Conservation (phyloP, 208 protist genomes). For the Acanthamoeba royreba region DNA sequence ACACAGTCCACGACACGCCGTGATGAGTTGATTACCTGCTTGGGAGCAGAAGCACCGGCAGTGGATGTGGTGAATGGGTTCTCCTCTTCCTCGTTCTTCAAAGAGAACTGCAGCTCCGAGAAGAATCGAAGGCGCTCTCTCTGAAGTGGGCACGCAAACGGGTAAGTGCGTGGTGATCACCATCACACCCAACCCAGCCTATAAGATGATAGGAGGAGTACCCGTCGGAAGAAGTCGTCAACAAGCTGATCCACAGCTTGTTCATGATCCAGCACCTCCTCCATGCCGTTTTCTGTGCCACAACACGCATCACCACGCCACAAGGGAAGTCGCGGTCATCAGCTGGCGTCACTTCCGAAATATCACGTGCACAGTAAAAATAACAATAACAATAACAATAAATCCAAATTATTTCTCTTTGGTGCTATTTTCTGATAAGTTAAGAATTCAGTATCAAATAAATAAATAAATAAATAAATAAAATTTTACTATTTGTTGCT, state of each 20-base stretch:
- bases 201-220: neutral
- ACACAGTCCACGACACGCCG: neutral
- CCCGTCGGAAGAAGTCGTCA: neutral
- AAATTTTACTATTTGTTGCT: no score
- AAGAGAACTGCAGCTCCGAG: conserved; percentile 28
- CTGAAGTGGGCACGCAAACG: neutral
- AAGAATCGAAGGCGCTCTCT: conserved; percentile 27
- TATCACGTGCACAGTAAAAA: no score
- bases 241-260: neutral
- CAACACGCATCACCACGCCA: no score
- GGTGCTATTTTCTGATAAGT: neutral
- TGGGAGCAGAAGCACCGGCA: neutral
- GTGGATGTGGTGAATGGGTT: conserved; percentile 23
- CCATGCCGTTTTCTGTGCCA: conserved; percentile 17
- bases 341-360: no score
- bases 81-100: conserved; percentile 50
- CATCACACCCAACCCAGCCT: neutral
- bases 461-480: neutral
- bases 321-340: no score
- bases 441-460: neutral
- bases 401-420: neutral
- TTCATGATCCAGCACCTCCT: conserved; percentile 3
- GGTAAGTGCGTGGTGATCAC: neutral
- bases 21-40: neutral
- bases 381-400: no score